Evolutionary conservation across 75 land plant species (phyloP).

Genomic region (Larix kaempferi): DNA sequence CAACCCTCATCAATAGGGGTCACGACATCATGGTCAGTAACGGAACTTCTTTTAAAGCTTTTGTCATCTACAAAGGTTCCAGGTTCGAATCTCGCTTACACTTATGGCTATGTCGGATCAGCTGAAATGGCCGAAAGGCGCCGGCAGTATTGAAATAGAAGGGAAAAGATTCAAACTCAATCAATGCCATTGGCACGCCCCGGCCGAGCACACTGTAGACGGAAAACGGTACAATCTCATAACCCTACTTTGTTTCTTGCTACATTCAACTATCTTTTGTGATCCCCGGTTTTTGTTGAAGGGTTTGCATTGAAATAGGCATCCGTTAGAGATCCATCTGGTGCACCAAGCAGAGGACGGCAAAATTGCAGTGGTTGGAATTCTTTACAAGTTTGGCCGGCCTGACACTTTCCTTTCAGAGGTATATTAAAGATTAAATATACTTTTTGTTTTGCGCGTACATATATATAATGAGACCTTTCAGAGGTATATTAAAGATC

Average conservation of each 20-base stretch:
- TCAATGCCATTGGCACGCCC: constrained; percentile 53
- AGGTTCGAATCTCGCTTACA: neutral
- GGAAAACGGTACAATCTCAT: constrained; percentile 17
- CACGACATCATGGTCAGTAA: constrained; percentile 21
- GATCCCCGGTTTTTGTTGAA: no score
- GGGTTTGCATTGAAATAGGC: neutral
- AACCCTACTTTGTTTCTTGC: no score
- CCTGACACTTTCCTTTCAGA: constrained; percentile 17
- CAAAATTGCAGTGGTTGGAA: constrained; percentile 30
- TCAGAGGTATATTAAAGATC: no score
- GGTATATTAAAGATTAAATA: no score
- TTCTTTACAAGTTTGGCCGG: constrained; percentile 30
- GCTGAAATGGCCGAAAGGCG: constrained; percentile 19
- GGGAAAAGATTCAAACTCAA: constrained; percentile 21
- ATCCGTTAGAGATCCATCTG: constrained; percentile 32
- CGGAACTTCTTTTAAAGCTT: neutral
- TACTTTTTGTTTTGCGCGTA: no score
- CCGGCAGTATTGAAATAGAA: constrained; percentile 26
- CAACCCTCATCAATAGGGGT: constrained; percentile 12
- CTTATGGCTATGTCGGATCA: neutral
- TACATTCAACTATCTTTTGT: no score
- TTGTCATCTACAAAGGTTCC: neutral
- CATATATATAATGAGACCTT: no score
- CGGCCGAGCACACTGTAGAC: constrained; percentile 51
- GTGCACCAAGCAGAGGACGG: constrained; percentile 26